These are phyloP conservation scores for Fusarium irregulare DNA, from an alignment of 2,329 filamentous ascomycete genomes.

Conservation along the genomic window DNA sequence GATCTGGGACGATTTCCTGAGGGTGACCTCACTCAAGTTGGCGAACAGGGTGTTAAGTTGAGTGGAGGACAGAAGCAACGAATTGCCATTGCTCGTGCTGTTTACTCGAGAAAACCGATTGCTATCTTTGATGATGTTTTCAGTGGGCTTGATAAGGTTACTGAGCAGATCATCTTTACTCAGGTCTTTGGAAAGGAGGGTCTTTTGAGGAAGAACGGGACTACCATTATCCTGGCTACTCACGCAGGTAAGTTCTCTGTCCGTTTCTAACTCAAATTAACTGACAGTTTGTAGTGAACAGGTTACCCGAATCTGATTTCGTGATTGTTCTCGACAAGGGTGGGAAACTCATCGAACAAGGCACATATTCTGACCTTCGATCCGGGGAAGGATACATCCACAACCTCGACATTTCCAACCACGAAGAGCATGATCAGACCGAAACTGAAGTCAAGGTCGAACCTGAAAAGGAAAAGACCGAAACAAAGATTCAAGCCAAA, in stretches of 20 bases:
- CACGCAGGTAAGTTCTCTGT: constrained; percentile 45
- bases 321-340: constrained; percentile 56
- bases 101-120: constrained; percentile 49
- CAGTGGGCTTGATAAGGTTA: constrained; percentile 55
- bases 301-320: constrained; percentile 55
- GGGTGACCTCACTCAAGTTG: constrained; percentile 45
- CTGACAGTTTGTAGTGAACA: constrained; percentile 39
- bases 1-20: constrained; percentile 45
- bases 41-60: constrained; percentile 49
- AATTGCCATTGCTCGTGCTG: constrained; percentile 50
- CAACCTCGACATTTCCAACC: constrained; percentile 49
- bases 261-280: not conserved
- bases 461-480: not conserved
- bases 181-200: constrained; percentile 53
- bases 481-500: not conserved
- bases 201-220: constrained; percentile 48
- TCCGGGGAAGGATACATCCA: constrained; percentile 52
- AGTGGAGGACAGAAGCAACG: constrained; percentile 53
- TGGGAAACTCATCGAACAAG: constrained; percentile 57
- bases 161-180: constrained; percentile 55
- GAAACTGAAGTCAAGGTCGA: not conserved
- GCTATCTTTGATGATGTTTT: constrained; percentile 56
- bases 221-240: constrained; percentile 50
- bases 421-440: constrained; percentile 20
- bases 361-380: constrained; percentile 53